phyloP scores from a whole-genome alignment of 192 early-diverging fungal genomes.

The Backusella circina region DNA sequence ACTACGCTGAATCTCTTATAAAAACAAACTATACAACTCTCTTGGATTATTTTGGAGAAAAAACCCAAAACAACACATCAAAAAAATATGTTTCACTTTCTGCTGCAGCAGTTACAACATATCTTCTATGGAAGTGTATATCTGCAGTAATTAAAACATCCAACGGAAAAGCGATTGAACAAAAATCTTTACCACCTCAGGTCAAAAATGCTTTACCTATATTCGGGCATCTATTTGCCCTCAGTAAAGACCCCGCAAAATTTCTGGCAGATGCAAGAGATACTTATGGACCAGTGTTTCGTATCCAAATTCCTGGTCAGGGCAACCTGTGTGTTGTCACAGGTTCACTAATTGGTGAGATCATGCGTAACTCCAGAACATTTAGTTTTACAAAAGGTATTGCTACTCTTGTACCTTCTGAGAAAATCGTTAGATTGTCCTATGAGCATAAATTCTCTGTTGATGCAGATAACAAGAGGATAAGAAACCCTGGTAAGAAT shows the following conservation, averaged over 20 bases:
- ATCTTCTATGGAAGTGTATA: not conserved
- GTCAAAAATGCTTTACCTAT: constrained; percentile 8
- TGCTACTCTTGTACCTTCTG: constrained; percentile 7
- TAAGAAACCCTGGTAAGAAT: constrained; percentile 7
- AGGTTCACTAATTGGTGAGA: constrained; percentile 10
- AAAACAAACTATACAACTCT: not conserved
- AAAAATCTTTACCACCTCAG: not conserved
- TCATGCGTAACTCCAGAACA: constrained; percentile 1
- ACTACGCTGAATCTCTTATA: not conserved
- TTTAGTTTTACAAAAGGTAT: constrained; percentile 20
- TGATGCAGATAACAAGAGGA: not conserved
- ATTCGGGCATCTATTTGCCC: constrained; percentile 13
- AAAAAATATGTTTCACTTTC: not conserved
- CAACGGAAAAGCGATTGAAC: not conserved
- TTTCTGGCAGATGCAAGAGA: constrained; percentile 14
- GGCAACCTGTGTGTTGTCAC: not conserved
- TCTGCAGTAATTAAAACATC: not conserved
- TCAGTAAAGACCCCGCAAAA: not conserved
- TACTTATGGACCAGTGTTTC: constrained; percentile 12
- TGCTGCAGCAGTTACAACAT: not conserved
- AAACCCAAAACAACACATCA: not conserved
- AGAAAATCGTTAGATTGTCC: not conserved
- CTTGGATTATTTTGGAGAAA: not conserved
- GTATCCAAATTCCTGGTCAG: constrained; percentile 11
- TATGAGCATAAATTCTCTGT: constrained; percentile 16